phyloP scores from a whole-genome alignment of 164 flowering plant species.

The Platanus orientalis region DNA sequence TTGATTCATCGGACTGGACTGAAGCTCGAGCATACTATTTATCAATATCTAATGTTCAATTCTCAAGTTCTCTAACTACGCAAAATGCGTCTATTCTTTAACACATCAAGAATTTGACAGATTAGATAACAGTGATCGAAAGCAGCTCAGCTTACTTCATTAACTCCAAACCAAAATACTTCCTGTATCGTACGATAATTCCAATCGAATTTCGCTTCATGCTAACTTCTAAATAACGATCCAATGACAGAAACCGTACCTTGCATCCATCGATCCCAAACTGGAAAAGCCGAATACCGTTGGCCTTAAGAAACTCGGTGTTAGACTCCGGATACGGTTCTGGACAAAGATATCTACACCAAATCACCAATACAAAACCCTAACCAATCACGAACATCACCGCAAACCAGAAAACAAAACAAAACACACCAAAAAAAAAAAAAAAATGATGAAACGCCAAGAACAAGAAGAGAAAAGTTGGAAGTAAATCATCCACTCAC shows the following conservation, averaged over 20 bases:
- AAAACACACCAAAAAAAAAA: neutral
- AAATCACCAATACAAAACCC: constrained; percentile 6
- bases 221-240: neutral
- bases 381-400: neutral
- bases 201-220: neutral
- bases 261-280: constrained; percentile 79
- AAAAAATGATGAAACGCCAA: too few relatives aligned
- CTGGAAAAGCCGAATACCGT: constrained; percentile 69
- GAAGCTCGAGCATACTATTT: neutral
- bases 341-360: constrained; percentile 70
- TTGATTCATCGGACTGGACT: neutral
- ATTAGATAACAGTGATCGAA: too few relatives aligned
- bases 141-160: too few relatives aligned
- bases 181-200: too few relatives aligned
- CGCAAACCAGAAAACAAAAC: too few relatives aligned
- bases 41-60: neutral
- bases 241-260: constrained; percentile 28
- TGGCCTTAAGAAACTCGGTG: constrained; percentile 58
- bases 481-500: constrained; percentile 45
- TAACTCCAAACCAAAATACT: too few relatives aligned
- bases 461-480: neutral
- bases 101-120: too few relatives aligned
- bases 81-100: too few relatives aligned
- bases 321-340: constrained; percentile 87
- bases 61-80: neutral